phyloP scores from a whole-genome alignment of 495 filamentous ascomycete genomes.

The Penicillium samsonianum region DNA sequence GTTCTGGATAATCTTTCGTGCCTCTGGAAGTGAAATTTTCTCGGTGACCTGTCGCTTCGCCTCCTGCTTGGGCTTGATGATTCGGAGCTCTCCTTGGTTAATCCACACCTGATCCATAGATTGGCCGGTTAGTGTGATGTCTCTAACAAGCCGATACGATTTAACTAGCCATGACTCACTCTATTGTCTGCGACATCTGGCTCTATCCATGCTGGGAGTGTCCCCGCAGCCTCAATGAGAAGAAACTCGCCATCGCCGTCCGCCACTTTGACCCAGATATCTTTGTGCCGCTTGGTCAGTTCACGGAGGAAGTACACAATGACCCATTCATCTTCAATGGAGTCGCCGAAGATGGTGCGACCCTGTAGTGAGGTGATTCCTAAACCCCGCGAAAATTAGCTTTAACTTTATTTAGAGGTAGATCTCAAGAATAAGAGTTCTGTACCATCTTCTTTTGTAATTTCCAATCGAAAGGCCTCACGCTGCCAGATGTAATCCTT shows the following conservation, averaged over 20 bases:
- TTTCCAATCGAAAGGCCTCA: conserved; percentile 66
- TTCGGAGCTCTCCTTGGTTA: conserved; percentile 67
- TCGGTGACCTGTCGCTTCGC: conserved; percentile 38
- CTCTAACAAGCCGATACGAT: not conserved
- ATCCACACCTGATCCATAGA: conserved; percentile 63
- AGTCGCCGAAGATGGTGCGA: conserved; percentile 83
- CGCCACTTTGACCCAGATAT: conserved; percentile 77
- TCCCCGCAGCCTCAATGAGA: conserved; percentile 88
- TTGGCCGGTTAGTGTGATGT: not conserved
- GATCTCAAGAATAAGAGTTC: not conserved
- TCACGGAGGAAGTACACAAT: conserved; percentile 89
- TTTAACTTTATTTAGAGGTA: not conserved
- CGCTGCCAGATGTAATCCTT: conserved; percentile 96
- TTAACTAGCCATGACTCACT: conserved; percentile 38
- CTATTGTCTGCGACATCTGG: conserved; percentile 87
- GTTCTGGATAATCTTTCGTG: conserved; percentile 56
- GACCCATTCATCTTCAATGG: conserved; percentile 96
- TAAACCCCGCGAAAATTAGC: conserved; percentile 22
- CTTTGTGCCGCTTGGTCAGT: conserved; percentile 68
- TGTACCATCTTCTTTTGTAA: conserved; percentile 62
- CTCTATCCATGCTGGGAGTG: conserved; percentile 85
- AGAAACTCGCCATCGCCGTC: conserved; percentile 96
- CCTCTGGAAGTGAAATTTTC: conserved; percentile 59
- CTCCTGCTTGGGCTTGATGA: conserved; percentile 63
- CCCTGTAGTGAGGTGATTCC: conserved; percentile 60